phyloP scores from a whole-genome alignment of 202 grass and related monocot species.

The Zizania palustris region DNA sequence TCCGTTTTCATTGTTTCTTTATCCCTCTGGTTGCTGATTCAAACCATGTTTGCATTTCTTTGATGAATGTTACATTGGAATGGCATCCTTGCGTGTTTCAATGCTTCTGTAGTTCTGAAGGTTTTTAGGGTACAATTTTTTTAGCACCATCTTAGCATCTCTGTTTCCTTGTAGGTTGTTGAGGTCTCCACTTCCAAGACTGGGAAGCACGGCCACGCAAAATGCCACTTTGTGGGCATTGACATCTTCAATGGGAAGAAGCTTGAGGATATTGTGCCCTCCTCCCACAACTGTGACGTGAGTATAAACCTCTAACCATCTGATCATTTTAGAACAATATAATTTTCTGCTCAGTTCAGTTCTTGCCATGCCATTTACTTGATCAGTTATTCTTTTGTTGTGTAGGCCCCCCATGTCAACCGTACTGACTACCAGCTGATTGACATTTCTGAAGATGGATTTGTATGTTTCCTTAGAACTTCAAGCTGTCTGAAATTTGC shows the following conservation, averaged over 20 bases:
- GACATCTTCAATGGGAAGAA: conserved; percentile 92
- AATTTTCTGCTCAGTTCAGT: conserved; percentile 9
- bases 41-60: conserved; percentile 3
- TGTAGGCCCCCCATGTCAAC: conserved; percentile 74
- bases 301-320: not conserved
- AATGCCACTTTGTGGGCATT: conserved; percentile 93
- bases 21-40: not conserved
- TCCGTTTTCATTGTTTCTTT: not conserved
- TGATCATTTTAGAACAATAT: not conserved
- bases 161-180: conserved; percentile 62
- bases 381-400: conserved; percentile 2
- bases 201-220: conserved; percentile 93
- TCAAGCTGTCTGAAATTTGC: not conserved
- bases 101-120: not conserved
- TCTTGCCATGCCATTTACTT: not conserved
- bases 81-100: not conserved
- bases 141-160: conserved; percentile 1
- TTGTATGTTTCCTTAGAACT: conserved; percentile 50
- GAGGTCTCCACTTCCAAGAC: conserved; percentile 96
- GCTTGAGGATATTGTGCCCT: conserved; percentile 92
- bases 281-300: conserved; percentile 93
- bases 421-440: conserved; percentile 92
- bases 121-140: no score
- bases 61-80: not conserved
- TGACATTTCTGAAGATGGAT: conserved; percentile 94